These are phyloP conservation scores for Pichia sp. DNA, from an alignment of 1,139 yeast genomes.

Conservation along the genomic window DNA sequence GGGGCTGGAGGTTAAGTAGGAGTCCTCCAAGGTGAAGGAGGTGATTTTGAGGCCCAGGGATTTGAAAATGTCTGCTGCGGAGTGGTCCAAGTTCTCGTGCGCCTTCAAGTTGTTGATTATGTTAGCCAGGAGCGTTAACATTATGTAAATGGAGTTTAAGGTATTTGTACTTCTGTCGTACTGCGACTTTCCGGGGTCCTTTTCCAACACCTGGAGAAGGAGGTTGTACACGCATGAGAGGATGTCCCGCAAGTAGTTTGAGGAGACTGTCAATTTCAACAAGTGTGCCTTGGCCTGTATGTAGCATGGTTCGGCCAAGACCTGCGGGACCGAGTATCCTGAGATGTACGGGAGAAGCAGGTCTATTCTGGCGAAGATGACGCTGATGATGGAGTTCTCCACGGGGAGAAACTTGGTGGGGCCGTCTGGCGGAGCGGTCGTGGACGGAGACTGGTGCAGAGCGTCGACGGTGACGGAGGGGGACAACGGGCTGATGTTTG, in stretches of 20 bases:
- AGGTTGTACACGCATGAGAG: conserved; percentile 16
- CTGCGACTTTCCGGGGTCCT: conserved; percentile 5
- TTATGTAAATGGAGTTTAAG: conserved; percentile 15
- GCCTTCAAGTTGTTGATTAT: conserved; percentile 12
- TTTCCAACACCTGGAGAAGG: conserved; percentile 10
- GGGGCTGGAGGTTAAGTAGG: conserved; percentile 8
- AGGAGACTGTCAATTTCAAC: conserved; percentile 18
- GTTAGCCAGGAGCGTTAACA: conserved; percentile 8
- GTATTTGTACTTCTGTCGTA: conserved; percentile 7
- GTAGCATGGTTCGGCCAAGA: conserved; percentile 30
- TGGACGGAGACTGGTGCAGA: background rate
- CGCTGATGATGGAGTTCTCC: conserved; percentile 23
- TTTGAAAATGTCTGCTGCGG: conserved; percentile 7
- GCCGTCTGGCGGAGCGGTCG: background rate
- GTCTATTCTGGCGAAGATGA: conserved; percentile 29
- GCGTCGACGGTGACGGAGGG: background rate
- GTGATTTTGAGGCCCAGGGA: conserved; percentile 14
- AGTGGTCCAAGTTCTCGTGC: conserved; percentile 6
- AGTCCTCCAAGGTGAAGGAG: conserved; percentile 9
- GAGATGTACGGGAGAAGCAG: conserved; percentile 29
- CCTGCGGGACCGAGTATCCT: conserved; percentile 27
- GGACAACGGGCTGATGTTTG: background rate
- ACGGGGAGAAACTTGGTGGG: conserved; percentile 3
- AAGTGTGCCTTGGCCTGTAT: conserved; percentile 25
- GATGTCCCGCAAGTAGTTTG: conserved; percentile 12